Evolutionary conservation across 116 monocot genomes (phyloP).

Genomic region (Posidonia oceanica): DNA sequence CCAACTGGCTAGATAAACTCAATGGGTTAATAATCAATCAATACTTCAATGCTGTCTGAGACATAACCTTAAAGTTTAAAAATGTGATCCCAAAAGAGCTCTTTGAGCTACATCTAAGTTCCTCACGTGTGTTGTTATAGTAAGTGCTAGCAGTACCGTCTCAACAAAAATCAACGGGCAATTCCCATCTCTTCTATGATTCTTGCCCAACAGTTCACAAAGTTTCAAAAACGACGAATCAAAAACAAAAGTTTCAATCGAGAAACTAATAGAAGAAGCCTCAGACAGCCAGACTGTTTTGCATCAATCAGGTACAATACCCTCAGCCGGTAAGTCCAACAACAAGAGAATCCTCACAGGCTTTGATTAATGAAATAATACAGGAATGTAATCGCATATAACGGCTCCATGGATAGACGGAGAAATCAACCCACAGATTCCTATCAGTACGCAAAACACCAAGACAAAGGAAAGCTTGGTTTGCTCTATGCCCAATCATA

Average conservation of each 20-base stretch:
- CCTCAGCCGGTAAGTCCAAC: conserved; percentile 3
- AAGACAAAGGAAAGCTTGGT: background rate
- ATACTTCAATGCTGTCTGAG: no score
- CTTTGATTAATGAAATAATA: background rate
- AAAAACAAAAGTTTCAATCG: background rate
- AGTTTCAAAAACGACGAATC: background rate
- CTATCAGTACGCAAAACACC: background rate
- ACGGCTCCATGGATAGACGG: background rate
- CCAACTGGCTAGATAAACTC: no score
- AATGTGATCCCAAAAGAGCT: no score
- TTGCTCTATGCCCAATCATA: conserved; percentile 1
- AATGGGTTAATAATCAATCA: no score
- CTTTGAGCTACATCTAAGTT: no score
- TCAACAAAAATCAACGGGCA: no score
- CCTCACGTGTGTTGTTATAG: no score
- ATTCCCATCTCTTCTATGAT: background rate
- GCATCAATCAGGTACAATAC: background rate
- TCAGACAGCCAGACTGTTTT: background rate
- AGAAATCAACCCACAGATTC: background rate
- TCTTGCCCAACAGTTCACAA: background rate
- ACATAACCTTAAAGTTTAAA: no score
- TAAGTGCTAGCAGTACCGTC: no score
- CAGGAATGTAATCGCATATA: background rate
- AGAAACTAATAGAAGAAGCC: background rate
- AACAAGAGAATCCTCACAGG: background rate